Percentiles rank a stretch among this genome's conserved stretches.
Conservation (phyloP, 2,329 filamentous ascomycete species). For the Dactylellina drechsleri region DNA sequence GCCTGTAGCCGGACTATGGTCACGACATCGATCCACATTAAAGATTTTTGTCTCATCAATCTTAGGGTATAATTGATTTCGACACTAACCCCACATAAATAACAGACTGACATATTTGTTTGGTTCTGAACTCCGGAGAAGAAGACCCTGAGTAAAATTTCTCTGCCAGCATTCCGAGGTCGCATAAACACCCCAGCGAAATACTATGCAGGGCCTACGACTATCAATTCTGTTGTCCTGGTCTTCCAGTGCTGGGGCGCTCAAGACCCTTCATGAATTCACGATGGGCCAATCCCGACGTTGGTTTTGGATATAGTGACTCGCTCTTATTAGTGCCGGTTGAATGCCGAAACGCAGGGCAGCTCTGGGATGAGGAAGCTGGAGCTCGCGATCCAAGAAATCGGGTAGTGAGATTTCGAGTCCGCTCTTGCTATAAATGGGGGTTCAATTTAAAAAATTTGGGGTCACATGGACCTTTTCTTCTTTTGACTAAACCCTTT, state of each 20-base stretch:
- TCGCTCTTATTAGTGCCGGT: slow-evolving; percentile 48
- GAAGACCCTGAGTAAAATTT: slow-evolving; percentile 18
- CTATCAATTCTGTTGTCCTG: slow-evolving; percentile 30
- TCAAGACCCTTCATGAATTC: slow-evolving; percentile 10
- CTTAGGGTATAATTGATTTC: not conserved
- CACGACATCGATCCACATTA: slow-evolving; percentile 25
- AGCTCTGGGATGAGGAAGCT: slow-evolving; percentile 55
- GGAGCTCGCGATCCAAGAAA: slow-evolving; percentile 42
- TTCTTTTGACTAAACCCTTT: slow-evolving; percentile 53
- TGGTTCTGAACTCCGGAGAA: slow-evolving; percentile 2
- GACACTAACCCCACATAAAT: slow-evolving; percentile 5
- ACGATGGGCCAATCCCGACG: slow-evolving; percentile 47
- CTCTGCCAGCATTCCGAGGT: slow-evolving; percentile 28
- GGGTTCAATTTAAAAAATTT: slow-evolving; percentile 44
- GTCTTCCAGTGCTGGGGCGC: slow-evolving; percentile 24
- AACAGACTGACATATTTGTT: slow-evolving; percentile 18
- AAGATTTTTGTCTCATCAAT: slow-evolving; percentile 24
- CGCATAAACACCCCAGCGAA: slow-evolving; percentile 26
- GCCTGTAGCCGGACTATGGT: slow-evolving; percentile 31
- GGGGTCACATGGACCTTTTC: slow-evolving; percentile 52
- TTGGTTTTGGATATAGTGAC: slow-evolving; percentile 49
- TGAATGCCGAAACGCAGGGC: slow-evolving; percentile 55
- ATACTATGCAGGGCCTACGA: slow-evolving; percentile 48
- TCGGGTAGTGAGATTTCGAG: slow-evolving; percentile 26
- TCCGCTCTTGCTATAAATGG: slow-evolving; percentile 54